Evolutionary conservation across 768 basidiomycete species (phyloP), one percentile per base, ranked within the genome.

Genomic region (Trametes cinnabarina): DNA sequence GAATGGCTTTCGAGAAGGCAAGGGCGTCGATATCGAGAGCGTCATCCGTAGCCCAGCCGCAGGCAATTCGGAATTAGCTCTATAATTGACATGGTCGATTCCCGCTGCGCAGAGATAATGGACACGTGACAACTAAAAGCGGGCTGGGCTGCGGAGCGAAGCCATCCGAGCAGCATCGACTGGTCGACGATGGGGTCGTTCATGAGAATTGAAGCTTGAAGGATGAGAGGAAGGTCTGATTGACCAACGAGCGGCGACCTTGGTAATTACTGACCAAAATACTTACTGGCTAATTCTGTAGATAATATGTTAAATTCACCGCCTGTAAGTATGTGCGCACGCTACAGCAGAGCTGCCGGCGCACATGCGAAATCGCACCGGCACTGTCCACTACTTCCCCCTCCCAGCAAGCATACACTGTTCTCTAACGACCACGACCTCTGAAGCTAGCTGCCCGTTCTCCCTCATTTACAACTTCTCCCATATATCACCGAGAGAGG

Each of bases 361-460:
- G 19, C n/a, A 25, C 37, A 53, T 53, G 57, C 51, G 51, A 20
- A 51, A 58, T 52, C 51, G 51, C 44, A 23, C 43, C 51, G 57
- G 51, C 51, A 58, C 26, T 8, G 28, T 11, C 22, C 28, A 44
- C 34, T 17, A 37, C 30, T n/a, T 32, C n/a, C 32, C 37, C 20
- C 39, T 41, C 35, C 57, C 22, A 14, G 15, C 49, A 23, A 40
- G 22, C 14, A 12, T 40, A 35, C 25, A 17, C 42, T 30, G 17
- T 23, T 26, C 26, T 28, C 26, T 22, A 25, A 22, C 14, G 12
- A 34, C 34, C 22, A 35, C 12, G 23, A 47, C 22, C 46, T 20
- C 26, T 17, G 17, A 15, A 22, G 11, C 2, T 9, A 22, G 20
- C 25, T 30, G 11, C 23, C 23, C 20, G 11, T n/a, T 47, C 40